Percentiles rank a stretch among this genome's conserved stretches.
Conservation (phyloP, 164 flowering plant species). For the Paratinospora sagittata region DNA sequence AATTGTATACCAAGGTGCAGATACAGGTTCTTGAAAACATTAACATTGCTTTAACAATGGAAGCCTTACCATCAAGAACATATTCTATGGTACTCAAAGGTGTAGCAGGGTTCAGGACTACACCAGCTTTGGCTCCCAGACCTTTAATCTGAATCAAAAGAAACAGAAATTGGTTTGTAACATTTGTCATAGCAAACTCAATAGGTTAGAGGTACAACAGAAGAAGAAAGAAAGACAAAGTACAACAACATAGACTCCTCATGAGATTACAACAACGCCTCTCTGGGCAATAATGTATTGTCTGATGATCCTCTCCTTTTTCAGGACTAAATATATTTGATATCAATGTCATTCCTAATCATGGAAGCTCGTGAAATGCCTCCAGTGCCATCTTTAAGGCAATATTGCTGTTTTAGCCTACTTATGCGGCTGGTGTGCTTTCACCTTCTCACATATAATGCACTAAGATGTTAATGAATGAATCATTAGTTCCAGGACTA, state of each 20-base stretch:
- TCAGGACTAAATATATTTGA: not conserved
- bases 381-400: too few species aligned
- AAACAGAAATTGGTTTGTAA: constrained; percentile 7
- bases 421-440: too few species aligned
- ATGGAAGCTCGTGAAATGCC: too few species aligned
- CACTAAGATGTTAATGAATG: too few species aligned
- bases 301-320: not conserved
- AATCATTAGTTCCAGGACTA: not conserved
- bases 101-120: too few species aligned
- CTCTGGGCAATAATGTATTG: not conserved
- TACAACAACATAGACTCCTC: not conserved
- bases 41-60: not conserved
- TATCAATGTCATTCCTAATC: too few species aligned
- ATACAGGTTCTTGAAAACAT: not conserved
- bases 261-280: too few species aligned
- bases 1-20: not conserved
- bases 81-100: constrained; percentile 75
- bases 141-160: too few species aligned
- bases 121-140: too few species aligned
- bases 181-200: not conserved
- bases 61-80: constrained; percentile 84
- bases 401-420: too few species aligned
- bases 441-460: too few species aligned
- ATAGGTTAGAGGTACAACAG: not conserved
- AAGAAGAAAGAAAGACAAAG: not conserved